Percentiles rank a stretch among this genome's conserved stretches.
Evolutionary conservation across 2,329 filamentous ascomycete genomes (phyloP).

Genomic region (Sphaerostilbella broomeana): DNA sequence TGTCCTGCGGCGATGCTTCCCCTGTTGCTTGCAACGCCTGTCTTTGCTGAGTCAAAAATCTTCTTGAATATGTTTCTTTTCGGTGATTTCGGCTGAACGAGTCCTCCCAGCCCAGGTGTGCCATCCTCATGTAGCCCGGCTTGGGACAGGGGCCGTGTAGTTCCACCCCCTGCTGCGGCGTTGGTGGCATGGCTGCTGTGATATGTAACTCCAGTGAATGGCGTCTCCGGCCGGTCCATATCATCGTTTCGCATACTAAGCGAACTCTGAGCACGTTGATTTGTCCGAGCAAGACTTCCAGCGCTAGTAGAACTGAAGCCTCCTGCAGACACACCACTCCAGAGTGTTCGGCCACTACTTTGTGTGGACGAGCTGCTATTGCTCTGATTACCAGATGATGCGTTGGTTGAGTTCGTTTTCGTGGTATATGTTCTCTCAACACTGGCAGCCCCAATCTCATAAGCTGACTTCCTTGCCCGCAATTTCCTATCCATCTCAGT

Average conservation of each 20-base stretch:
- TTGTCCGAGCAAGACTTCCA: constrained; percentile 79
- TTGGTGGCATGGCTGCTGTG: constrained; percentile 77
- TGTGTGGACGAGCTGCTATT: constrained; percentile 68
- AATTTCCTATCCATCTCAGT: constrained; percentile 42
- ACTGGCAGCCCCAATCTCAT: constrained; percentile 65
- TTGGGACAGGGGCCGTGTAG: constrained; percentile 57
- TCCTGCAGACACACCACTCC: constrained; percentile 88
- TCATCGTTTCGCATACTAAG: constrained; percentile 54
- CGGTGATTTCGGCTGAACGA: constrained; percentile 68
- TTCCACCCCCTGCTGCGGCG: constrained; percentile 15
- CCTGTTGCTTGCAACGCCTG: constrained; percentile 80
- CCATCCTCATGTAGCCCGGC: constrained; percentile 60
- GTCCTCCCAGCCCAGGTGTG: constrained; percentile 66
- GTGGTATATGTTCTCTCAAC: constrained; percentile 79
- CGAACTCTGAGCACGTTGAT: constrained; percentile 58
- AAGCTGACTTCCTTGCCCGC: constrained; percentile 65
- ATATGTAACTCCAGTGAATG: constrained; percentile 76
- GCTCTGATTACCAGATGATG: constrained; percentile 66
- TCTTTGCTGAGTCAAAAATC: constrained; percentile 89
- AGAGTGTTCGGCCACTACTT: constrained; percentile 76
- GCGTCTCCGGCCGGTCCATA: constrained; percentile 51
- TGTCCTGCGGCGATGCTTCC: constrained; percentile 65
- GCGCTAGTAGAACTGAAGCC: constrained; percentile 93
- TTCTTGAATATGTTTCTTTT: constrained; percentile 93
- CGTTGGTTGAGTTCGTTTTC: constrained; percentile 77